A percentile compares a stretch with the other conserved stretches of the same genome.
Conservation (phyloP, 345 rosid genomes). For the Mercurialis annua region DNA sequence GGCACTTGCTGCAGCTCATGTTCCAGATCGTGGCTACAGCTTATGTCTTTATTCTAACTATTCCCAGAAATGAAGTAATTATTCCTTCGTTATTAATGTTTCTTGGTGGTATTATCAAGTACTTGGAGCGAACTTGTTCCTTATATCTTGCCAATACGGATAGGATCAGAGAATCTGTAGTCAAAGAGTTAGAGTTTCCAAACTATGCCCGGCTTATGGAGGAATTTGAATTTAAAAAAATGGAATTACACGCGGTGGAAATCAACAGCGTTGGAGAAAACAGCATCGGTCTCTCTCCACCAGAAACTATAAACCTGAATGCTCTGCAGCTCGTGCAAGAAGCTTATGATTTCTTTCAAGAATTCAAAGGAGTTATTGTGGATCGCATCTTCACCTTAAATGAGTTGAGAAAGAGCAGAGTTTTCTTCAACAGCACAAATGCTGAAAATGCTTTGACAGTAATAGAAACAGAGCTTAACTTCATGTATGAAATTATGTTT, state of each 20-base stretch:
- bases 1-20: constrained; percentile 47
- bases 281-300: constrained; percentile 17
- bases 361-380: constrained; percentile 53
- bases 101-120: constrained; percentile 46
- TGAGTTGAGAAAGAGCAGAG: constrained; percentile 41
- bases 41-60: constrained; percentile 41
- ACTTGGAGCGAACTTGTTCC: constrained; percentile 53
- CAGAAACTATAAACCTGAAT: not conserved
- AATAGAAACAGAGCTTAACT: constrained; percentile 56
- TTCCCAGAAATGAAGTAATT: constrained; percentile 27
- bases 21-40: constrained; percentile 40
- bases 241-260: constrained; percentile 35
- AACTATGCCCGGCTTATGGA: constrained; percentile 64
- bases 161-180: constrained; percentile 50
- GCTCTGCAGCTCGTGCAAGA: constrained; percentile 30
- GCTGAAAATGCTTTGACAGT: constrained; percentile 43
- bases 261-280: constrained; percentile 36
- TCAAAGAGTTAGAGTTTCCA: constrained; percentile 49
- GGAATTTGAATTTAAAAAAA: constrained; percentile 44
- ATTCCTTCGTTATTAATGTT: constrained; percentile 37
- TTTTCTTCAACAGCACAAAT: constrained; percentile 24
- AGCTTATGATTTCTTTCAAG: constrained; percentile 36
- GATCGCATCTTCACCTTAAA: constrained; percentile 51
- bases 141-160: constrained; percentile 41
- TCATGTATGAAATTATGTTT: constrained; percentile 51